Evolutionary conservation across 306 rosid genomes (phyloP).

Genomic region (Macrotyloma uniflorum): DNA sequence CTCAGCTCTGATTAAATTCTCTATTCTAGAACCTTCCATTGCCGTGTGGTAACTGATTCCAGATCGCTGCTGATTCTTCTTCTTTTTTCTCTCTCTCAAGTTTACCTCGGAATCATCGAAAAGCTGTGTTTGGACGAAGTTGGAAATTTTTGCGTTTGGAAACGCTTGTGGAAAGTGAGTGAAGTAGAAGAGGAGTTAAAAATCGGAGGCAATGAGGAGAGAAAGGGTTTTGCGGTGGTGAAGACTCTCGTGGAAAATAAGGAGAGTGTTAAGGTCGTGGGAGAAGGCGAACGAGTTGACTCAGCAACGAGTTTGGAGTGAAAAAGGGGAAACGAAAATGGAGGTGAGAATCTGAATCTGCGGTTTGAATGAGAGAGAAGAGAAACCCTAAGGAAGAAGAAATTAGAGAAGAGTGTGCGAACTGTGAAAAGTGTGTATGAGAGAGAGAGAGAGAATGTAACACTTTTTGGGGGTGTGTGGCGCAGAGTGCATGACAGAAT

Average conservation of each 20-base stretch:
- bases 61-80: background rate
- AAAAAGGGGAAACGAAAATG: slow-evolving; percentile 11
- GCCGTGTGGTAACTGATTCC: background rate
- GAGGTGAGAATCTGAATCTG: slow-evolving; percentile 64
- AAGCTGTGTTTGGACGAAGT: slow-evolving; percentile 34
- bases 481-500: slow-evolving; percentile 48
- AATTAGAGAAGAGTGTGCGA: background rate
- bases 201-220: background rate
- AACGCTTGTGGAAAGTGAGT: background rate
- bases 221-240: background rate
- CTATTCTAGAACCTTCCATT: slow-evolving; percentile 72
- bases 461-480: background rate
- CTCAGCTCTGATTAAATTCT: slow-evolving; percentile 66
- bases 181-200: background rate
- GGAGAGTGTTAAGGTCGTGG: background rate
- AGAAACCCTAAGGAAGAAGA: slow-evolving; percentile 42
- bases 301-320: slow-evolving; percentile 39
- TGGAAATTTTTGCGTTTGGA: background rate
- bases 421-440: background rate
- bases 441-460: background rate
- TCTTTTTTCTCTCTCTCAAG: background rate
- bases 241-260: slow-evolving; percentile 33
- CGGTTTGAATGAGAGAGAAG: slow-evolving; percentile 29
- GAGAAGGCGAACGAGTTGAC: slow-evolving; percentile 42
- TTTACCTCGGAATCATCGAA: slow-evolving; percentile 59